Evolutionary conservation across 345 rosid species (phyloP), one percentile per base, ranked within the genome.

Genomic region (Ceriops tagal): DNA sequence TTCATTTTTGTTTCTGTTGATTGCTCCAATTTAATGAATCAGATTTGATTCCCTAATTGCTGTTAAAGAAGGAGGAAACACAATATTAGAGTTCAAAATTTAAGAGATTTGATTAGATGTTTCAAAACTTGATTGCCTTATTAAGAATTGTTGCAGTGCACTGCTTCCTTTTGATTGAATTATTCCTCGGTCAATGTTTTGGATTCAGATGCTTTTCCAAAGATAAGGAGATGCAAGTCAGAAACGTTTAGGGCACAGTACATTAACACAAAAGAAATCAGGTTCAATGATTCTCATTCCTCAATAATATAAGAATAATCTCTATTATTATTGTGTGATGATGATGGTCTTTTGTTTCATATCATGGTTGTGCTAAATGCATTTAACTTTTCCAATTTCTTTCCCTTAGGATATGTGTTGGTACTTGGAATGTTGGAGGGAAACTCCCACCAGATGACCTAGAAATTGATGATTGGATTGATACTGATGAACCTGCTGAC

Each of bases 371-470:
- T 13, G 58, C 69, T 31, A 30, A 39, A 35, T 19, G 31, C 18
- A 13, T 67, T 49, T 32, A 49, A 65, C 13, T 49, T 49, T 21
- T 27, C 3, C 21, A 60, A 57, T 2, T 64, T 43, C 61, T n/a
- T 53, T 57, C 18, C 39, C 18, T 57, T 69, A 93, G 98, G 79
- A 77, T 93, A 70, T 72, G 85, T 27, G 89, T 81, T 71, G 91
- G 91, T 61, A 93, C 98, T 22, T 93, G 98, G 98, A 93, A 93
- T 78, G 98, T 88, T 58, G 98, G 89, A 75, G 97, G 96, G 65
- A 84, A 74, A 72, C 74, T 87, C 69, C 98, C 98, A 58, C 85
- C 92, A 1, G 89, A 88, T 69, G 96, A 89, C 76, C 88, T 91
- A 21, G 96, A 83, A 78, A 87, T 93, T 52, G 97, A 93, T 77